Evolutionary conservation across 805 yeast species (phyloP).

Genomic region (Starmerella ratchasimensis): DNA sequence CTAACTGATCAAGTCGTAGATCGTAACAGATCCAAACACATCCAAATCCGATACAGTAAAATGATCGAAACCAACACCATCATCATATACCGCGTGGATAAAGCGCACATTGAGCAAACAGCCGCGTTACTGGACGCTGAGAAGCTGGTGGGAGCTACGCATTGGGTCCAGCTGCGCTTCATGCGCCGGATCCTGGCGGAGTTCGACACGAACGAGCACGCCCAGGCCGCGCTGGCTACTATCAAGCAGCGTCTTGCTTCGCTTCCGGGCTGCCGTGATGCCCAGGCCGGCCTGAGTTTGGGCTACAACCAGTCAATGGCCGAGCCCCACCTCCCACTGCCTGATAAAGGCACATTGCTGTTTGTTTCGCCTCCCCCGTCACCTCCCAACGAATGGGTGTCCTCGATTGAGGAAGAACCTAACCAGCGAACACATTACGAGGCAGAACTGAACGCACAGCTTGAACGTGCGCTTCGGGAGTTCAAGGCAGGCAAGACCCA

Average conservation of each 20-base stretch:
- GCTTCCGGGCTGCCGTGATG: background rate
- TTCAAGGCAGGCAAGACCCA: background rate
- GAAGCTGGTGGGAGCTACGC: constrained; percentile 7
- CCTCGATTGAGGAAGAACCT: constrained; percentile 18
- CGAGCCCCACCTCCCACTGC: constrained; percentile 13
- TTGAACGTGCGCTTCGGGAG: constrained; percentile 13
- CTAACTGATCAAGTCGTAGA: no score
- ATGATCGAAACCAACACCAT: constrained; percentile 14
- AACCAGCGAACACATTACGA: constrained; percentile 17
- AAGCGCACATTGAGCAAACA: constrained; percentile 1
- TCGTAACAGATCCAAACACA: no score
- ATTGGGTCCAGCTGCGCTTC: constrained; percentile 15
- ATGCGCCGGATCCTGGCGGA: constrained; percentile 19
- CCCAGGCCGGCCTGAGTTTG: constrained; percentile 15
- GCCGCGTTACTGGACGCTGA: background rate
- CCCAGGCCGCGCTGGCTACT: constrained; percentile 11
- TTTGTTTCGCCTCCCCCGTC: constrained; percentile 21
- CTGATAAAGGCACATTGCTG: constrained; percentile 18
- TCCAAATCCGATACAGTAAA: no score
- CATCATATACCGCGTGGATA: constrained; percentile 13
- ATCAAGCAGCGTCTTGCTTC: background rate
- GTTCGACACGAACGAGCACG: constrained; percentile 9
- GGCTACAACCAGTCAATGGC: constrained; percentile 1
- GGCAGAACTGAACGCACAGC: constrained; percentile 15
- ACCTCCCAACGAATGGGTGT: constrained; percentile 21